Evolutionary conservation across 2,329 filamentous ascomycete species (phyloP).

Genomic region (Triangularia setosa): DNA sequence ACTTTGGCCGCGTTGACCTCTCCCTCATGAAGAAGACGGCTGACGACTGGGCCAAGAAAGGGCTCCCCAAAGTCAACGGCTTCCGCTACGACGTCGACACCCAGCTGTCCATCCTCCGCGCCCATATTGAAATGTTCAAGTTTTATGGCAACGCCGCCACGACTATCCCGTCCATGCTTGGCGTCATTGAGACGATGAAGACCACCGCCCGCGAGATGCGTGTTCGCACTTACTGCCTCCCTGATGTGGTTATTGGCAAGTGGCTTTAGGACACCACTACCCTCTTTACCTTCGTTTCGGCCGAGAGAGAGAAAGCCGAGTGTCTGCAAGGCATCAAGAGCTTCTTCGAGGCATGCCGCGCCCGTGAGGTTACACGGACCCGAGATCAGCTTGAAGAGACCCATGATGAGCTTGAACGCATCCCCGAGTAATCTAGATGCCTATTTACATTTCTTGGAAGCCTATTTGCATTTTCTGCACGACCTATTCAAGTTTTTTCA

Average conservation of each 20-base stretch:
- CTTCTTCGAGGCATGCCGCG: slow-evolving; percentile 51
- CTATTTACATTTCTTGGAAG: not conserved
- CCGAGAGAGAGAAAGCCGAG: slow-evolving; percentile 42
- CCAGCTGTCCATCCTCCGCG: slow-evolving; percentile 51
- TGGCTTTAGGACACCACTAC: slow-evolving; percentile 52
- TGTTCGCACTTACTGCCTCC: slow-evolving; percentile 54
- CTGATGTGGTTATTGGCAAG: slow-evolving; percentile 55
- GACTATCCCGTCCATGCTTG: slow-evolving; percentile 38
- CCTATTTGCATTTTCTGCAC: not conserved
- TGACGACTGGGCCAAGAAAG: slow-evolving; percentile 49
- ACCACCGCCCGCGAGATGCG: slow-evolving; percentile 50
- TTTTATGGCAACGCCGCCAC: slow-evolving; percentile 49
- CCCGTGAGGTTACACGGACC: not conserved
- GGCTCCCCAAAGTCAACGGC: slow-evolving; percentile 51
- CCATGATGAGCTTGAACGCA: not conserved
- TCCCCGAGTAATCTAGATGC: not conserved
- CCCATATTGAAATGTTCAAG: slow-evolving; percentile 50
- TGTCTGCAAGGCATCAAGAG: slow-evolving; percentile 42
- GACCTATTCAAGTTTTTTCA: not conserved
- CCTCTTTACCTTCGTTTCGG: slow-evolving; percentile 48
- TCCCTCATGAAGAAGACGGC: slow-evolving; percentile 49
- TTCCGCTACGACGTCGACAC: slow-evolving; percentile 60
- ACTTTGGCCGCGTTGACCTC: slow-evolving; percentile 50
- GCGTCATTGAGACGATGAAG: slow-evolving; percentile 49
- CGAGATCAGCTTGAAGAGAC: not conserved